phyloP scores from a whole-genome alignment of 805 yeast genomes.

The Pichia nanzhaoensis region DNA sequence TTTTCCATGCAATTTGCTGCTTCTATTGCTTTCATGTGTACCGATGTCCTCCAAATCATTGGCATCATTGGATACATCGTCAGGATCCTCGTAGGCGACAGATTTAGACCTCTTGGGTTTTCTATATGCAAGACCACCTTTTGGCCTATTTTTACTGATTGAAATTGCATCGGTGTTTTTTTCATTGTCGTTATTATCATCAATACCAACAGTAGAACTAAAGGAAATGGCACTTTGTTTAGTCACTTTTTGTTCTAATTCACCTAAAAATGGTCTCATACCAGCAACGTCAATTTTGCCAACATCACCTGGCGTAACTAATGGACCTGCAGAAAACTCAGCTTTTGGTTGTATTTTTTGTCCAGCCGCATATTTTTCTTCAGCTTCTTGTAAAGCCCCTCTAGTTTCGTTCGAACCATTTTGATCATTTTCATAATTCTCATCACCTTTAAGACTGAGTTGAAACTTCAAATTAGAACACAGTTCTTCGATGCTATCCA shows the following conservation, averaged over 20 bases:
- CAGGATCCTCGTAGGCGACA: neutral
- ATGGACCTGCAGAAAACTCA: conserved; percentile 15
- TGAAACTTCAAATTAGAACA: conserved; percentile 24
- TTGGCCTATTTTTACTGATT: neutral
- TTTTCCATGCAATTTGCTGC: too few species aligned
- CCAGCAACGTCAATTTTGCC: conserved; percentile 16
- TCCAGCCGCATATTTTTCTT: conserved; percentile 26
- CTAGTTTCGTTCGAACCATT: conserved; percentile 9
- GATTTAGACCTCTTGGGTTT: neutral
- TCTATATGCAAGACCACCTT: conserved; percentile 1
- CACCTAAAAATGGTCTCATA: conserved; percentile 41
- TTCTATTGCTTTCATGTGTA: too few species aligned
- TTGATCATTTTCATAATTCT: conserved; percentile 11
- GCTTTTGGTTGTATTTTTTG: conserved; percentile 21
- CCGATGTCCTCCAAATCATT: too few species aligned
- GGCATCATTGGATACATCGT: neutral
- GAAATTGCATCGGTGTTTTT: neutral
- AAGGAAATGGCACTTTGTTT: conserved; percentile 32
- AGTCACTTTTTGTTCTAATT: conserved; percentile 44
- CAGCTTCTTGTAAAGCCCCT: conserved; percentile 23
- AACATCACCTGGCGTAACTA: conserved; percentile 4
- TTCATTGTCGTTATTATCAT: neutral
- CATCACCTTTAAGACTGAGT: conserved; percentile 22
- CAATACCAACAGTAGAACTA: neutral
- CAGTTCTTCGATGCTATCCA: conserved; percentile 22